Conservation (phyloP, 2,329 filamentous ascomycete genomes). For the Cryphonectria nitschkei region DNA sequence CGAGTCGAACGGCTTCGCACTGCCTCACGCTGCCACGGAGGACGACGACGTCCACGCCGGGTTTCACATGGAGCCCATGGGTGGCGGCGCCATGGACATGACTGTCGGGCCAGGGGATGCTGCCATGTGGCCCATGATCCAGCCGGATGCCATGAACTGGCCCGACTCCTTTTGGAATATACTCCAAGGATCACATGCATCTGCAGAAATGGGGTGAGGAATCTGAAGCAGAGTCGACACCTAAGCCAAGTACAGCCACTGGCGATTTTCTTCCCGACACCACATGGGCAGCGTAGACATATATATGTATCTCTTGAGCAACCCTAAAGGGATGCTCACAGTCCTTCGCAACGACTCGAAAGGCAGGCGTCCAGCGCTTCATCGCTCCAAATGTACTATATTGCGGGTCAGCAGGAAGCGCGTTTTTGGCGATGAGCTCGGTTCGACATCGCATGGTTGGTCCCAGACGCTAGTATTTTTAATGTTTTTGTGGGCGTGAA, state of each 20-base stretch:
- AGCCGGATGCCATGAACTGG: constrained; percentile 37
- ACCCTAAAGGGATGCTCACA: not conserved
- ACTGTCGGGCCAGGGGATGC: constrained; percentile 12
- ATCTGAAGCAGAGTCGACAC: not conserved
- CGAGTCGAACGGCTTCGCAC: not conserved
- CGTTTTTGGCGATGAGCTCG: too few relatives aligned
- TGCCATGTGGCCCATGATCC: constrained; percentile 34
- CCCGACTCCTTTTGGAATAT: constrained; percentile 34
- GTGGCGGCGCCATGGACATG: constrained; percentile 9
- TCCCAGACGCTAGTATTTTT: not conserved
- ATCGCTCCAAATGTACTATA: not conserved
- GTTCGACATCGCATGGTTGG: not conserved
- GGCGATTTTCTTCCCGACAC: not conserved
- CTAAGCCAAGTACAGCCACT: not conserved
- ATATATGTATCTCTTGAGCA: not conserved
- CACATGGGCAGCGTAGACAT: too few relatives aligned
- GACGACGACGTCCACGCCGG: not conserved
- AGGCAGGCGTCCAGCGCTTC: not conserved
- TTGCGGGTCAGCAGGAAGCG: not conserved
- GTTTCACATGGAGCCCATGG: not conserved
- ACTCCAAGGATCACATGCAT: not conserved
- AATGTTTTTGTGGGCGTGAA: not conserved
- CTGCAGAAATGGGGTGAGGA: not conserved
- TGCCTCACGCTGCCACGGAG: not conserved
- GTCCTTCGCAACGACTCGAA: not conserved